Evolutionary conservation across 305 asterid species (phyloP).

Genomic region (Solanum hybrid): DNA sequence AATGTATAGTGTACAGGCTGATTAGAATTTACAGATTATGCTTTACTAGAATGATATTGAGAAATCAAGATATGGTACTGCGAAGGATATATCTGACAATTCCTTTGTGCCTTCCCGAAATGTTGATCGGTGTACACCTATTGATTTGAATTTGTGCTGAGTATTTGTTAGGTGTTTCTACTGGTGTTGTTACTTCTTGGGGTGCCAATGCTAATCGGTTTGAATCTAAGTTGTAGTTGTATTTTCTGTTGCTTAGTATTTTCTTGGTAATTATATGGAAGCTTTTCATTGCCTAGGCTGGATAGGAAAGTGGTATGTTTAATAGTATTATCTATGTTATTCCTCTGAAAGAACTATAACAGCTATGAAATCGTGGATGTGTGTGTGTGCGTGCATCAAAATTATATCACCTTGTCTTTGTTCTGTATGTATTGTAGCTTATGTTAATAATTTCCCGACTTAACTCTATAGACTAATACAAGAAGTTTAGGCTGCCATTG

Average conservation of each 20-base stretch:
- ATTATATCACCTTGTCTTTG: neutral
- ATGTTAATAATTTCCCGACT: neutral
- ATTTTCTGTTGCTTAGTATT: neutral
- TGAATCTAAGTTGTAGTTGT: neutral
- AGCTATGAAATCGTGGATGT: neutral
- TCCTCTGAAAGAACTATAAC: neutral
- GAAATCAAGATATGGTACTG: constrained; percentile 35
- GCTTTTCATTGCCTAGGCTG: neutral
- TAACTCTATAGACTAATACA: neutral
- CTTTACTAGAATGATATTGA: constrained; percentile 16
- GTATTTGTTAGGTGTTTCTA: neutral
- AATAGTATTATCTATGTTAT: neutral
- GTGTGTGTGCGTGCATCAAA: neutral
- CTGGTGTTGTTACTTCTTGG: neutral
- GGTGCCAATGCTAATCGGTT: neutral
- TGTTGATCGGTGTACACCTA: constrained; percentile 54
- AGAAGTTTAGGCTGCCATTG: neutral
- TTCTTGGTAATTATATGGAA: neutral
- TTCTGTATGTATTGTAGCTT: neutral
- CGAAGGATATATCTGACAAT: constrained; percentile 39
- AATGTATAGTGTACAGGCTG: neutral
- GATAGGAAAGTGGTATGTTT: neutral
- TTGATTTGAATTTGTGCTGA: constrained; percentile 80
- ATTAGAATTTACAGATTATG: neutral
- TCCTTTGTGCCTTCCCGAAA: constrained; percentile 37